phyloP scores from a whole-genome alignment of 2,329 filamentous ascomycete species.

The Exophiala sp. region DNA sequence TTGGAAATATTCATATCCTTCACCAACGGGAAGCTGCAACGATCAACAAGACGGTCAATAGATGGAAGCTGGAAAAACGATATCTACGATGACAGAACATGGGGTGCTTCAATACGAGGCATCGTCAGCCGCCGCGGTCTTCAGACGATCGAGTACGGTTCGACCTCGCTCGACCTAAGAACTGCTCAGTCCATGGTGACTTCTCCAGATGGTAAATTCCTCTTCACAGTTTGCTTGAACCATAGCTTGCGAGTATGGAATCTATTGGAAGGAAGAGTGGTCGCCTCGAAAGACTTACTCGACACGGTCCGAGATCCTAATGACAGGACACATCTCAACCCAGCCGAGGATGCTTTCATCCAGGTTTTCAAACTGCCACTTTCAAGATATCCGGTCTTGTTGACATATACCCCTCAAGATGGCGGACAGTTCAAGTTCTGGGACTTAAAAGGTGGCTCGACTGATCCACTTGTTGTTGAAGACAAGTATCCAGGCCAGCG shows the following conservation, averaged over 20 bases:
- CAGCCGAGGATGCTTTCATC: conserved; percentile 72
- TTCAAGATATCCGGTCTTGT: conserved; percentile 43
- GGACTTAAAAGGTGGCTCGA: conserved; percentile 65
- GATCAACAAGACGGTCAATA: conserved; percentile 61
- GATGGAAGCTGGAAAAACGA: conserved; percentile 48
- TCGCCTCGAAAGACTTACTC: conserved; percentile 73
- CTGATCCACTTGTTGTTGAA: conserved; percentile 56
- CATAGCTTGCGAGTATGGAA: conserved; percentile 91
- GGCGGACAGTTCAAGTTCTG: conserved; percentile 94
- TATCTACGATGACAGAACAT: conserved; percentile 48
- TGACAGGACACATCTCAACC: conserved; percentile 73
- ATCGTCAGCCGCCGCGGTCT: conserved; percentile 45
- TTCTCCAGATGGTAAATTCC: conserved; percentile 45
- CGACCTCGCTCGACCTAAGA: conserved; percentile 41
- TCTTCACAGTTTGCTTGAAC: conserved; percentile 83
- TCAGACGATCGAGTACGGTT: conserved; percentile 41
- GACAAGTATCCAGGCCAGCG: conserved; percentile 65
- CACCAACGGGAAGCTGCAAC: conserved; percentile 51
- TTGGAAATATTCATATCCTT: conserved; percentile 73
- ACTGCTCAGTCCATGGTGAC: conserved; percentile 44
- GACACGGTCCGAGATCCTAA: conserved; percentile 63
- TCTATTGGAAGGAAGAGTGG: conserved; percentile 71
- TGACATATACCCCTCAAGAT: conserved; percentile 84
- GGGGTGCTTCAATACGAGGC: conserved; percentile 47
- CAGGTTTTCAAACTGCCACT: conserved; percentile 58